Conservation (phyloP, 2,329 filamentous ascomycete genomes). For the Diaporthe citri region DNA sequence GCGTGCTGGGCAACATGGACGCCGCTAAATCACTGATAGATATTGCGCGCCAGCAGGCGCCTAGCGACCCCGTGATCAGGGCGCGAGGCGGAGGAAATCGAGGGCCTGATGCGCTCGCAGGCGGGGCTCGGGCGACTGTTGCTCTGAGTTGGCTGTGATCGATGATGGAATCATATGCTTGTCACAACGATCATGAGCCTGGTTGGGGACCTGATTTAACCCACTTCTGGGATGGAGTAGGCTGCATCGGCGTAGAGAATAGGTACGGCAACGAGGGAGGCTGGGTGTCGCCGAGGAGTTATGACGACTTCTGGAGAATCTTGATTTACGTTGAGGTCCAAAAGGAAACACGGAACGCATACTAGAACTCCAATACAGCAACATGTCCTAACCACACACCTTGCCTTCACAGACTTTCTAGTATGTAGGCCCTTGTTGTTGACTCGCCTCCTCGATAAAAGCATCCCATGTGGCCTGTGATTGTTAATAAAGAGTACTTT, state of each 20-base stretch:
- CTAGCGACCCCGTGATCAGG: slow-evolving; percentile 8
- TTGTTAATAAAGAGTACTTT: slow-evolving; percentile 4
- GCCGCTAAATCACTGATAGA: not conserved
- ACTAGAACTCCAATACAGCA: not conserved
- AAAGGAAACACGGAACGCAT: not conserved
- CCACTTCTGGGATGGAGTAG: not conserved
- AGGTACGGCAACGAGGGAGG: too few relatives aligned
- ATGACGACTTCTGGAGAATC: not conserved
- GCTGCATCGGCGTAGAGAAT: not conserved
- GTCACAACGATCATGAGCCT: not conserved
- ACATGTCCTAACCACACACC: not conserved
- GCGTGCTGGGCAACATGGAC: slow-evolving; percentile 14
- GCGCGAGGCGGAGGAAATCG: slow-evolving; percentile 27
- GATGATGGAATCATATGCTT: not conserved
- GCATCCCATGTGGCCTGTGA: slow-evolving; percentile 46
- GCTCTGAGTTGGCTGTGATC: slow-evolving; percentile 1
- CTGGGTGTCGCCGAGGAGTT: too few relatives aligned
- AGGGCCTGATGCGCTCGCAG: not conserved
- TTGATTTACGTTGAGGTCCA: too few relatives aligned
- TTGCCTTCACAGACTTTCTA: not conserved
- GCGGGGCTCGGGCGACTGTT: slow-evolving; percentile 26
- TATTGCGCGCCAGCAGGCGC: slow-evolving; percentile 1
- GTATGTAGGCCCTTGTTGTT: slow-evolving; percentile 41
- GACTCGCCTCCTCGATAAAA: slow-evolving; percentile 45
- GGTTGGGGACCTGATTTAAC: not conserved